Percentiles rank a stretch among this genome's conserved stretches.
Conservation (phyloP, 1,284 basidiomycete genomes). For the Ganoderma meredithae region DNA sequence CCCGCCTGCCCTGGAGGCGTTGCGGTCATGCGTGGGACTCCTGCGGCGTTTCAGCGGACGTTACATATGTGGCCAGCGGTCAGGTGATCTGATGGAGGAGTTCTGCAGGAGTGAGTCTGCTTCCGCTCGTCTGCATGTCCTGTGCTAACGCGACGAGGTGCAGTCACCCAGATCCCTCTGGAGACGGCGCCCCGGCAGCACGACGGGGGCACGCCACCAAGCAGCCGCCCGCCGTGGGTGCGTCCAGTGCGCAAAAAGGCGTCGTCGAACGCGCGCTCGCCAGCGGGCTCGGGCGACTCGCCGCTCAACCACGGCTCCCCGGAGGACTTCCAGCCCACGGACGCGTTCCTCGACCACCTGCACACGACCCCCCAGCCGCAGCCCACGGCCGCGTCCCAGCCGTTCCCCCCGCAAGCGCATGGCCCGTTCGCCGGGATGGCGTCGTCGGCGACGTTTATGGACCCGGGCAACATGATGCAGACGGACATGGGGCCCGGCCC, state of each 20-base stretch:
- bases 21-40: constrained; percentile 85
- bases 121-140: neutral
- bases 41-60: constrained; percentile 81
- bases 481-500: constrained; percentile 33
- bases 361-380: constrained; percentile 35
- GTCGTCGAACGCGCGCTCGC: constrained; percentile 49
- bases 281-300: constrained; percentile 53
- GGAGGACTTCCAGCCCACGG: constrained; percentile 67
- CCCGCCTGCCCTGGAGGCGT: constrained; percentile 80
- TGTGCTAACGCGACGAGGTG: neutral
- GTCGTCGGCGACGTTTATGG: constrained; percentile 37
- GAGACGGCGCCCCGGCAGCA: constrained; percentile 58
- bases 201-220: constrained; percentile 51
- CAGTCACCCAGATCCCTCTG: constrained; percentile 89
- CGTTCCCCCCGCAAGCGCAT: neutral
- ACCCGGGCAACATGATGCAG: constrained; percentile 35
- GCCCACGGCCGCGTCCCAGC: constrained; percentile 20
- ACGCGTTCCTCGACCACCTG: constrained; percentile 59
- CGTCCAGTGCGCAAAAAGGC: constrained; percentile 84
- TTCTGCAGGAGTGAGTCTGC: constrained; percentile 82
- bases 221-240: constrained; percentile 81
- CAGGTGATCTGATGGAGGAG: constrained; percentile 91
- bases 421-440: constrained; percentile 37
- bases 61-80: constrained; percentile 86
- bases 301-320: constrained; percentile 67